These are phyloP conservation scores for Balansia obtecta DNA, from an alignment of 2,329 filamentous ascomycete genomes.

Conservation along the genomic window DNA sequence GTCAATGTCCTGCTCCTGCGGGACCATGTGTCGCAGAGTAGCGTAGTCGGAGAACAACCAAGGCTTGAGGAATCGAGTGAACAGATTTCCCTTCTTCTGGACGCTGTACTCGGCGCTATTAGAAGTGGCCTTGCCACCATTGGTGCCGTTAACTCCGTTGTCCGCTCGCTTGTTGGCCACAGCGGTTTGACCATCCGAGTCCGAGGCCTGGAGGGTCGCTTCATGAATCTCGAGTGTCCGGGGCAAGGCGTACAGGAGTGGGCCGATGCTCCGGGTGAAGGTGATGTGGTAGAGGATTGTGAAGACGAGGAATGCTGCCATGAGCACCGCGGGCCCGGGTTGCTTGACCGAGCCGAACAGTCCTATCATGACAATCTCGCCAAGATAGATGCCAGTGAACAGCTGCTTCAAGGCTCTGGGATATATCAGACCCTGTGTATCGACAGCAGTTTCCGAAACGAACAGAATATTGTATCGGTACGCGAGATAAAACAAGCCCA, in stretches of 20 bases:
- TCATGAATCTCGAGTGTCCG: slow-evolving; percentile 40
- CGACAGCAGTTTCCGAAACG: slow-evolving; percentile 64
- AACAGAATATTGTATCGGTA: slow-evolving; percentile 83
- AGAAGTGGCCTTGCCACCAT: slow-evolving; percentile 7
- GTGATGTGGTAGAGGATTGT: slow-evolving; percentile 65
- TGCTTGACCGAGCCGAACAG: slow-evolving; percentile 61
- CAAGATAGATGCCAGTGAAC: slow-evolving; percentile 68
- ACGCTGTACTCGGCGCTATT: slow-evolving; percentile 14
- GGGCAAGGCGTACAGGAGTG: slow-evolving; percentile 60
- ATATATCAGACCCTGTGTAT: slow-evolving; percentile 83
- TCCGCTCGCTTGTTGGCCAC: slow-evolving; percentile 8
- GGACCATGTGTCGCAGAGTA: slow-evolving; percentile 58
- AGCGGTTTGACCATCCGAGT: slow-evolving; percentile 12
- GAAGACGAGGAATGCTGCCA: slow-evolving; percentile 65
- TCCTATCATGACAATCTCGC: slow-evolving; percentile 68
- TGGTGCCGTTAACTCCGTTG: slow-evolving; percentile 2
- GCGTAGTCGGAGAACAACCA: slow-evolving; percentile 64
- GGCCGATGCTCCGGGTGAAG: slow-evolving; percentile 55
- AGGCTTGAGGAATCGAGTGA: slow-evolving; percentile 57
- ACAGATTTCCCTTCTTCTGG: slow-evolving; percentile 36
- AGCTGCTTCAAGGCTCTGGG: slow-evolving; percentile 81
- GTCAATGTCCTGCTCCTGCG: slow-evolving; percentile 35
- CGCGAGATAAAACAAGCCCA: slow-evolving; percentile 69
- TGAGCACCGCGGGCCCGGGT: slow-evolving; percentile 59
- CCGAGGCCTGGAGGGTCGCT: slow-evolving; percentile 22